Percentiles rank a stretch among this genome's conserved stretches.
phyloP scores from a whole-genome alignment of 2,329 filamentous ascomycete species.

The Neonectria sp. region DNA sequence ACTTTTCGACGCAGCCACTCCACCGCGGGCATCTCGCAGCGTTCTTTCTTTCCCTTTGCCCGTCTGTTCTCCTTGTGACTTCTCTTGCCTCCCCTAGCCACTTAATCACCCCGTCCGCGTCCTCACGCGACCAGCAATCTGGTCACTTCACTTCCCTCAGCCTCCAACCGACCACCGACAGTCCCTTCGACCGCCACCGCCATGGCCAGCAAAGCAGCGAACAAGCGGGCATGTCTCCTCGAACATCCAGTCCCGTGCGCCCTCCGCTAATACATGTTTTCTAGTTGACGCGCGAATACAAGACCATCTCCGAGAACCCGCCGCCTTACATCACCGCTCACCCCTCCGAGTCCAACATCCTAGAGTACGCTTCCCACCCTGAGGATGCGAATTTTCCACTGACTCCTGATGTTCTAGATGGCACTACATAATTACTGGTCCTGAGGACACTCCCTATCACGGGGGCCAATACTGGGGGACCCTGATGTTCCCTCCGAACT shows the following conservation, averaged over 20 bases:
- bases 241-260: neutral
- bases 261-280: slow-evolving; percentile 41
- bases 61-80: slow-evolving; percentile 2
- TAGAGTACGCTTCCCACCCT: slow-evolving; percentile 74
- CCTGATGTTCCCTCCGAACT: slow-evolving; percentile 94
- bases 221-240: slow-evolving; percentile 74
- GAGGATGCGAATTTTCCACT: slow-evolving; percentile 14
- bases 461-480: slow-evolving; percentile 99
- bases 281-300: slow-evolving; percentile 75
- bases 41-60: slow-evolving; percentile 18
- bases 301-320: slow-evolving; percentile 78
- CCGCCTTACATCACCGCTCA: slow-evolving; percentile 92
- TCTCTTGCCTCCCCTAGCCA: slow-evolving; percentile 4
- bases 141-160: slow-evolving; percentile 38
- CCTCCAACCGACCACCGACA: slow-evolving; percentile 10
- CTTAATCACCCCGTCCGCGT: slow-evolving; percentile 9
- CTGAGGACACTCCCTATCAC: slow-evolving; percentile 93
- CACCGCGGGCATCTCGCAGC: slow-evolving; percentile 16
- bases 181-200: slow-evolving; percentile 25
- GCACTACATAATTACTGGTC: slow-evolving; percentile 97
- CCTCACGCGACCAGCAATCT: slow-evolving; percentile 47
- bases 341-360: slow-evolving; percentile 90
- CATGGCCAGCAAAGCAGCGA: slow-evolving; percentile 82
- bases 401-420: slow-evolving; percentile 67
- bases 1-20: slow-evolving; percentile 22